A percentile compares a stretch with the other conserved stretches of the same genome.
These are phyloP conservation scores for Colletotrichum sp. DNA, from an alignment of 2,329 filamentous ascomycete genomes.

Conservation along the genomic window DNA sequence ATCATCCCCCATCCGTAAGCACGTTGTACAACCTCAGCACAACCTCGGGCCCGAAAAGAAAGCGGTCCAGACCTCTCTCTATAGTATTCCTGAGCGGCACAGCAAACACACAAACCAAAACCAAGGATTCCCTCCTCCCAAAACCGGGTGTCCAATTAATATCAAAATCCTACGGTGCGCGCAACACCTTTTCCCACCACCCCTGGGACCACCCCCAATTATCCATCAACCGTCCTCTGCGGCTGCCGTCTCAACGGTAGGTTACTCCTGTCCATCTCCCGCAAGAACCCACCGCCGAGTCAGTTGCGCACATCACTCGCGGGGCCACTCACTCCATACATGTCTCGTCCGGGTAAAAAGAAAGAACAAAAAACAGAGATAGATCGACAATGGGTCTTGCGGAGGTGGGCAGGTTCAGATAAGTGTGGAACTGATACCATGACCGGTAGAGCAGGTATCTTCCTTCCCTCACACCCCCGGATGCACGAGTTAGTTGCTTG, in stretches of 20 bases:
- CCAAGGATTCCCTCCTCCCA: neutral
- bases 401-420: neutral
- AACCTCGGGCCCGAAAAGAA: neutral
- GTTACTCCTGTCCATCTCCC: slow-evolving; percentile 12
- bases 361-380: neutral
- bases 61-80: neutral
- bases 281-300: neutral
- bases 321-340: neutral
- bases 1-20: neutral
- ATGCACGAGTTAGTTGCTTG: neutral
- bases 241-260: neutral
- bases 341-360: neutral
- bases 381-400: neutral
- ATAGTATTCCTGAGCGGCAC: neutral
- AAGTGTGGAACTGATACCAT: neutral
- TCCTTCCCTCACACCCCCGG: neutral
- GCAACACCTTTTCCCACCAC: neutral
- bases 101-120: neutral
- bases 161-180: neutral
- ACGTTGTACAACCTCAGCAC: neutral
- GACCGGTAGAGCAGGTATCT: neutral
- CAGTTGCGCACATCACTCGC: neutral
- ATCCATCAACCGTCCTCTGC: neutral
- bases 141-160: neutral
- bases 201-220: neutral